phyloP scores from a whole-genome alignment of 1,284 basidiomycete species.

The Wallemia ichthyophaga region DNA sequence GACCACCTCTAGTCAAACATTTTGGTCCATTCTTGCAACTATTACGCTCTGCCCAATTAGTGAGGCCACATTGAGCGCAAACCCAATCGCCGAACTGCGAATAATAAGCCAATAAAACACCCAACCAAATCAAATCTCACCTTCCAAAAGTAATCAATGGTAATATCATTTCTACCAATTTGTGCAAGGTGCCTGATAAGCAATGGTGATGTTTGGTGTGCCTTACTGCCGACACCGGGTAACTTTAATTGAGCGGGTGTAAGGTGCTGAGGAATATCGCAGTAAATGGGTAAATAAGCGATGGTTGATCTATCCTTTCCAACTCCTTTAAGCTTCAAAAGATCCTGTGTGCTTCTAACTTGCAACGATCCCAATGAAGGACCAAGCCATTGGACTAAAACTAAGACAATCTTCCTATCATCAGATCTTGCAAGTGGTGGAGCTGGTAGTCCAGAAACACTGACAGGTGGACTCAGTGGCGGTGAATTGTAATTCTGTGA shows the following conservation, averaged over 20 bases:
- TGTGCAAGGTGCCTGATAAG: background rate
- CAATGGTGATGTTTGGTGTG: background rate
- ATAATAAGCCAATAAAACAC: background rate
- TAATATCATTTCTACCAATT: background rate
- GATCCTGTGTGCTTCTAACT: background rate
- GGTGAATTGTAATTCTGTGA: background rate
- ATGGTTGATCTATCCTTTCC: background rate
- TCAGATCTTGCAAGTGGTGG: background rate
- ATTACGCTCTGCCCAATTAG: slow-evolving; percentile 1
- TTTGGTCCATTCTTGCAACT: background rate
- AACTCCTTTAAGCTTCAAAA: background rate
- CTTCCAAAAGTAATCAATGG: slow-evolving; percentile 1
- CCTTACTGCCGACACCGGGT: background rate
- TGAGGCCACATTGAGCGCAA: background rate
- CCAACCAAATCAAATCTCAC: background rate
- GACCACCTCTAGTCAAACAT: background rate
- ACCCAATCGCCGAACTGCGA: slow-evolving; percentile 1
- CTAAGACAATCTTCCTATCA: background rate
- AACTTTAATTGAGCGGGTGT: background rate
- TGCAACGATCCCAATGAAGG: background rate
- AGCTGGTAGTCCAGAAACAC: background rate
- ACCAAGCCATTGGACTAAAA: background rate
- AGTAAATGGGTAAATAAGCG: background rate
- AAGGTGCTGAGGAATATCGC: background rate
- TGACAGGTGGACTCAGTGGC: background rate